These are phyloP conservation scores for Zymoseptoria ardabiliae DNA, from an alignment of 2,329 filamentous ascomycete species.

Conservation along the genomic window DNA sequence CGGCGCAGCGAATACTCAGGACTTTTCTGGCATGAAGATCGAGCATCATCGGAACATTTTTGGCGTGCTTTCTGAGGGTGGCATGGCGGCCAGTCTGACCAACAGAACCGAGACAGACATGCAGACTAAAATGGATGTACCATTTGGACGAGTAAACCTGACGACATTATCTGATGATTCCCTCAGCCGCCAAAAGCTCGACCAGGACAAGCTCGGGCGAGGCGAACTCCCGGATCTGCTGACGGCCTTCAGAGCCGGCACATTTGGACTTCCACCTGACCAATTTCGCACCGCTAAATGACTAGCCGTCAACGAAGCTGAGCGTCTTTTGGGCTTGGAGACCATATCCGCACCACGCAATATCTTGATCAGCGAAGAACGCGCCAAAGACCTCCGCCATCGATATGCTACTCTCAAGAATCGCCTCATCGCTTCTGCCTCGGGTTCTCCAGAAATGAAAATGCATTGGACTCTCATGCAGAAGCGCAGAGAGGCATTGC, in stretches of 20 bases:
- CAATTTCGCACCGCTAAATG: background rate
- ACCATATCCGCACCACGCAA: background rate
- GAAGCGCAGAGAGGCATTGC: background rate
- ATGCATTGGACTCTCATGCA: background rate
- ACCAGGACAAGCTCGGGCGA: background rate
- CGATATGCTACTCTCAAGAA: background rate
- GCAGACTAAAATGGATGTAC: slow-evolving; percentile 44
- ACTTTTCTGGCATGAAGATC: background rate
- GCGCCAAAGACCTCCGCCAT: background rate
- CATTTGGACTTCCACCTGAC: background rate
- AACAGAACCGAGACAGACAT: background rate
- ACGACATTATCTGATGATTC: background rate
- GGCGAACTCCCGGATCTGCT: background rate
- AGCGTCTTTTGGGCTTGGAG: background rate
- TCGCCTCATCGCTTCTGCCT: background rate
- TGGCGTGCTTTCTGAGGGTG: slow-evolving; percentile 55
- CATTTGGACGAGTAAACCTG: slow-evolving; percentile 24
- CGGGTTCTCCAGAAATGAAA: background rate
- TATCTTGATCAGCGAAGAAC: background rate
- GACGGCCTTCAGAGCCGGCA: background rate
- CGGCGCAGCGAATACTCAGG: background rate
- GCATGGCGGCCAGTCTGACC: slow-evolving; percentile 44
- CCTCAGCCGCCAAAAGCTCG: background rate
- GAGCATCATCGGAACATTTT: slow-evolving; percentile 41
- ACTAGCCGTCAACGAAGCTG: background rate